Evolutionary conservation across 2,329 filamentous ascomycete species (phyloP), one percentile per base, ranked within the genome.

Genomic region (Apiospora pterosperma): DNA sequence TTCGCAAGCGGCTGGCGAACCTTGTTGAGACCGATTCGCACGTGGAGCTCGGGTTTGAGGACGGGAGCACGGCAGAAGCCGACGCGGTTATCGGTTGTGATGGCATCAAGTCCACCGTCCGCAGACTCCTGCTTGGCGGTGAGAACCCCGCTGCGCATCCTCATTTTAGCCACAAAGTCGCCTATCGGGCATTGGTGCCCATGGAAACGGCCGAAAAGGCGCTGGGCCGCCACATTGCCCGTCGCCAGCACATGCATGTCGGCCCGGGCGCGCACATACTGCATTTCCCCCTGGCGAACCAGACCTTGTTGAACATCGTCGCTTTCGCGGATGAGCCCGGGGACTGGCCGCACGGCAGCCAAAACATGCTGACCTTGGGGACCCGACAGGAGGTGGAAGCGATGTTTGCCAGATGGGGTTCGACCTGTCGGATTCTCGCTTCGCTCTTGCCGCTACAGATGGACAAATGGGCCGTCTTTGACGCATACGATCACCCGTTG

Each of bases 111-210:
- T 84, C 81, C 5, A 76, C 77, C 36, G 78, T 82, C 5, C 76
- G 84, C 31, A 67, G 77, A 39, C 66, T 81, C 6, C 72, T 86
- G 2, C 73, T 85, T 0, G 80, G 79, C 0, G 72, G 73, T 1
- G 70, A 78, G 0, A 70, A 79, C 66, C 79, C 79, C 0, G 78
- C 79, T 5, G 76, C 79, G 1, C 71, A 77, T 19, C 80, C 84
- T 0, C 73, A 77, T 2, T 87, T 83, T 68, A 82, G 80, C 0
- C 79, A 81, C 60, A 85, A 85, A 68, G 84, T 83, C 65, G 83
- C 80, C 0, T 86, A 85, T 67, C 78, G 84, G 4, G 82, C 80
- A 0, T 66, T 86, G 28, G 75, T 85, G 3, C 81, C 82, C 0
- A 85, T 85, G 80, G 73, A 76, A 4, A 74, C 80, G 62, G 81